A percentile compares a stretch with the other conserved stretches of the same genome.
These are phyloP conservation scores for Pelargonium myrrhifolium DNA, from an alignment of 441 rosid species.

Conservation along the genomic window DNA sequence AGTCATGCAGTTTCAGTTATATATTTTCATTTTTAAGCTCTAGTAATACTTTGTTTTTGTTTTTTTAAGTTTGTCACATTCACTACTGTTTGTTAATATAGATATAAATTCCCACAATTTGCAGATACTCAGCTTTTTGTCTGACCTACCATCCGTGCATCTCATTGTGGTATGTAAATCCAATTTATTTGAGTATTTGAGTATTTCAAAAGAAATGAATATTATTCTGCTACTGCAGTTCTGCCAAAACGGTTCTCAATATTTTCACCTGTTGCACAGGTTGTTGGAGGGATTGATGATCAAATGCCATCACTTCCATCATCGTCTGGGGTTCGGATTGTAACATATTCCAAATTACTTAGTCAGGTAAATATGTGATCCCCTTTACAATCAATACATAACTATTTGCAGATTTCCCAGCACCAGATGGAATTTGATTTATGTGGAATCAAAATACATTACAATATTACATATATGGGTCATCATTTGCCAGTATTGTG, in stretches of 20 bases:
- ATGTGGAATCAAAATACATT: neutral
- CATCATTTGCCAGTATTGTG: constrained; percentile 2
- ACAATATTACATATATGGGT: too few relatives aligned
- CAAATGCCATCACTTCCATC: constrained; percentile 78
- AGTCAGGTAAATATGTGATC: constrained; percentile 52
- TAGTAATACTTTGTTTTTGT: neutral
- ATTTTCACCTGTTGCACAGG: constrained; percentile 42
- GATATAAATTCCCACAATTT: constrained; percentile 26
- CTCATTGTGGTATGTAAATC: constrained; percentile 74
- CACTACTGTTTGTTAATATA: constrained; percentile 1
- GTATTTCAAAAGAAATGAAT: constrained; percentile 10
- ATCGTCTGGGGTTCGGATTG: constrained; percentile 57
- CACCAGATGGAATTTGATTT: neutral
- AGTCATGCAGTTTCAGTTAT: neutral
- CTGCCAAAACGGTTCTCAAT: constrained; percentile 10
- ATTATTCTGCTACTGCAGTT: constrained; percentile 9
- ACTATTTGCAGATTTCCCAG: too few relatives aligned
- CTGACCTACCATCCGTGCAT: constrained; percentile 77
- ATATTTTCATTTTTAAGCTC: neutral
- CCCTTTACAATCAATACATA: too few relatives aligned
- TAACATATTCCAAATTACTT: constrained; percentile 68
- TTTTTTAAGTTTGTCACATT: neutral
- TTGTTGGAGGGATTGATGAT: constrained; percentile 89
- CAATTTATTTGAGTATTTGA: constrained; percentile 16
- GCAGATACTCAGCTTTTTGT: constrained; percentile 75